Conservation (phyloP, 208 protist species). For the Crithidia expoeki region DNA sequence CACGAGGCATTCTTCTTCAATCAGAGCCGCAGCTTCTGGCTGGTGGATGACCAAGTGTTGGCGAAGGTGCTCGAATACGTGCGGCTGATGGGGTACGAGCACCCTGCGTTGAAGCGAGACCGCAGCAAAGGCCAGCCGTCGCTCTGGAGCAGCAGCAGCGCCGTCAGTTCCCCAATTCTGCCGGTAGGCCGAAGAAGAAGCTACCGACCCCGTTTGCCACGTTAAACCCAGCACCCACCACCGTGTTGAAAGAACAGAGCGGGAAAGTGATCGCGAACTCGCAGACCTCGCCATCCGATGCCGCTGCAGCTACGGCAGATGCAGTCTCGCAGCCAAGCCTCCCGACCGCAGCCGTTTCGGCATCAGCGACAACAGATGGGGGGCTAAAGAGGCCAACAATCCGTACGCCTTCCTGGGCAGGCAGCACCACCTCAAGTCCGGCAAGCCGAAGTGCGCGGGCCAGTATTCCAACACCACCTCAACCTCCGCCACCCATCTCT, state of each 20-base stretch:
- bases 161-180: conserved; percentile 27
- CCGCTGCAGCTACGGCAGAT: conserved; percentile 18
- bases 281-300: conserved; percentile 11
- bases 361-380: background rate
- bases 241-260: conserved; percentile 1
- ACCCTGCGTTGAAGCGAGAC: conserved; percentile 36
- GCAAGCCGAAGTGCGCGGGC: conserved; percentile 26
- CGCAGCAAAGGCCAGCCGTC: conserved; percentile 29
- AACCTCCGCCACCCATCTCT: conserved; percentile 38
- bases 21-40: conserved; percentile 43
- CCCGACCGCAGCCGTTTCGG: background rate
- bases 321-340: conserved; percentile 7
- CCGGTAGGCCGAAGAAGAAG: conserved; percentile 19
- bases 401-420: conserved; percentile 10
- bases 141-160: conserved; percentile 33
- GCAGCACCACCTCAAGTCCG: conserved; percentile 25
- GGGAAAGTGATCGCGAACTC: background rate
- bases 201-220: background rate
- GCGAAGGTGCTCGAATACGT: conserved; percentile 75
- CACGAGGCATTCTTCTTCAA: conserved; percentile 79
- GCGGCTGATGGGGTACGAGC: conserved; percentile 74
- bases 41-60: conserved; percentile 75
- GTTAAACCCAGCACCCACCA: background rate
- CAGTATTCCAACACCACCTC: conserved; percentile 30
- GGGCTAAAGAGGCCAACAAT: background rate